phyloP scores from a whole-genome alignment of 1,284 basidiomycete genomes.

The Apiotrichum siamense region DNA sequence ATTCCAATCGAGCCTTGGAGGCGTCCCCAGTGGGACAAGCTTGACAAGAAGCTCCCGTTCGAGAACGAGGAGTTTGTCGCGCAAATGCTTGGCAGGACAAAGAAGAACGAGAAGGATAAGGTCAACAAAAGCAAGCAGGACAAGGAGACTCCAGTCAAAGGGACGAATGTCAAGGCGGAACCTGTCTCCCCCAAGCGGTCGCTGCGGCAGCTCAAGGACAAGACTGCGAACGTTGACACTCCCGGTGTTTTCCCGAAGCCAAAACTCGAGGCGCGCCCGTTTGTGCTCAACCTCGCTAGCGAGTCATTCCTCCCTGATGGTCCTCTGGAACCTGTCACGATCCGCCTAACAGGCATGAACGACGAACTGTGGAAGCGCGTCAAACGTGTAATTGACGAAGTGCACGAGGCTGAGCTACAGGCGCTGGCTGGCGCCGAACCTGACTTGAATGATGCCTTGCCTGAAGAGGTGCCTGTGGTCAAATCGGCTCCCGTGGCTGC shows the following conservation, averaged over 20 bases:
- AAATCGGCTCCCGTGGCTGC: background rate
- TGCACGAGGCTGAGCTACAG: constrained; percentile 27
- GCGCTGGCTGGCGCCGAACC: constrained; percentile 24
- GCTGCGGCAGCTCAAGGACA: background rate
- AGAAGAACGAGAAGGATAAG: background rate
- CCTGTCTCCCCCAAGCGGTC: constrained; percentile 3
- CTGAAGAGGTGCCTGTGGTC: background rate
- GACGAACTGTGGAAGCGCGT: constrained; percentile 33
- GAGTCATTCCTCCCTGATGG: constrained; percentile 29
- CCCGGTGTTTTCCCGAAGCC: no score
- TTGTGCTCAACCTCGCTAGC: constrained; percentile 33
- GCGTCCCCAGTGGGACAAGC: constrained; percentile 28
- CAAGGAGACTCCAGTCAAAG: background rate
- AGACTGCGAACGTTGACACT: no score
- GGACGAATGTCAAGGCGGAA: background rate
- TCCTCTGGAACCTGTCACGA: constrained; percentile 29
- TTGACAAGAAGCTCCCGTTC: constrained; percentile 31
- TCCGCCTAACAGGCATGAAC: constrained; percentile 27
- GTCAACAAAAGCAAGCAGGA: background rate
- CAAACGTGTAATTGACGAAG: constrained; percentile 24
- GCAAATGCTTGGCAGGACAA: constrained; percentile 1
- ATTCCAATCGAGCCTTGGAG: constrained; percentile 27
- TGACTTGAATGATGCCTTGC: constrained; percentile 11
- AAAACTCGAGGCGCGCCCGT: background rate
- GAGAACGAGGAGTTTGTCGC: constrained; percentile 26